Evolutionary conservation across 2,329 filamentous ascomycete genomes (phyloP).

Genomic region (Fusarium acutatum): DNA sequence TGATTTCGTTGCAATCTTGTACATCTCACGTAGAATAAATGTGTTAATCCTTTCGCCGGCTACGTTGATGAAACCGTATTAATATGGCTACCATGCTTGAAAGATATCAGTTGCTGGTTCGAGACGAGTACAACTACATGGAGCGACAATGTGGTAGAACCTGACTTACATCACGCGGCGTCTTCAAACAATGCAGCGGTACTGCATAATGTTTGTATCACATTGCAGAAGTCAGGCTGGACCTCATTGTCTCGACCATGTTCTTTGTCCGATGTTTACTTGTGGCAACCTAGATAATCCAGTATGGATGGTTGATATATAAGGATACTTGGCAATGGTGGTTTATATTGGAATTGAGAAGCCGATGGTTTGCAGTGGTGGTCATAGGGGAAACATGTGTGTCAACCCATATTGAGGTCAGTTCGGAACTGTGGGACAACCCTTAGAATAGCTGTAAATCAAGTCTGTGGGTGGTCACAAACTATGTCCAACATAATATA

Average conservation of each 20-base stretch:
- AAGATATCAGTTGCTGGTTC: neutral
- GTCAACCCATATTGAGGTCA: neutral
- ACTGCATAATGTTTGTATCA: constrained; percentile 27
- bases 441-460: neutral
- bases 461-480: neutral
- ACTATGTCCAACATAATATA: neutral
- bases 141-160: constrained; percentile 65
- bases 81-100: neutral
- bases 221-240: neutral
- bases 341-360: neutral
- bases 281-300: neutral
- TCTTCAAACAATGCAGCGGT: constrained; percentile 65
- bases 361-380: too few relatives aligned
- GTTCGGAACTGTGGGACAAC: neutral
- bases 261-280: neutral
- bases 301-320: too few relatives aligned
- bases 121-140: neutral
- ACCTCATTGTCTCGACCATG: too few relatives aligned
- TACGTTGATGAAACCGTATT: neutral
- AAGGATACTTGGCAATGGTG: neutral
- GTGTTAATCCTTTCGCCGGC: neutral
- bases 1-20: neutral
- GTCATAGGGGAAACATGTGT: neutral
- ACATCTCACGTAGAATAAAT: neutral
- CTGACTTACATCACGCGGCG: constrained; percentile 71